These are phyloP conservation scores for Chaetomium strumarium DNA, from an alignment of 2,329 filamentous ascomycete species.

Conservation along the genomic window DNA sequence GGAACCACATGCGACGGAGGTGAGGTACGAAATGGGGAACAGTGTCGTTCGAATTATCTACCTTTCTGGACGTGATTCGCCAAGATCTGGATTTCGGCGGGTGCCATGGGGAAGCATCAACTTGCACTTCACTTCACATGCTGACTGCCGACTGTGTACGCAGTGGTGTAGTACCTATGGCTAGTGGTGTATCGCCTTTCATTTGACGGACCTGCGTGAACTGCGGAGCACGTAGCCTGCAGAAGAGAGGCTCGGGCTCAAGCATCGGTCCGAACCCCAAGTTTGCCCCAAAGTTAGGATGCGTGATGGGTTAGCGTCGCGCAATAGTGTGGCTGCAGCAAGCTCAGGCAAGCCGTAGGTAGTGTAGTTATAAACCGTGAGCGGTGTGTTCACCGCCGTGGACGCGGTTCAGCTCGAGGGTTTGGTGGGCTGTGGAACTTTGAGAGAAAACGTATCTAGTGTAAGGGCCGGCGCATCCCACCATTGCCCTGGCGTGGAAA, in stretches of 20 bases:
- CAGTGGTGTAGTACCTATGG: neutral
- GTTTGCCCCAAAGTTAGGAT: neutral
- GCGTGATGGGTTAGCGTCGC: neutral
- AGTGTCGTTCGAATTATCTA: neutral
- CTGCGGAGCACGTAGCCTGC: neutral
- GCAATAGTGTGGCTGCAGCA: neutral
- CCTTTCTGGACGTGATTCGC: neutral
- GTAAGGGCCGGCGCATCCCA: too few species aligned
- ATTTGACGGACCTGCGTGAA: conserved; percentile 3
- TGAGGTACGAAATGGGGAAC: conserved; percentile 11
- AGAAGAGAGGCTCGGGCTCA: neutral
- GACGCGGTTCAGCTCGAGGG: too few species aligned
- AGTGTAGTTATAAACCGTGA: neutral
- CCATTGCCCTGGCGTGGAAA: too few species aligned
- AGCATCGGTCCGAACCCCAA: conserved; percentile 18
- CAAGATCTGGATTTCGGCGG: neutral
- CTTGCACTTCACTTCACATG: too few species aligned
- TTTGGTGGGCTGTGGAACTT: too few species aligned
- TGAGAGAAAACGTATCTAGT: too few species aligned
- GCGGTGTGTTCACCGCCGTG: too few species aligned
- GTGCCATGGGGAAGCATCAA: too few species aligned
- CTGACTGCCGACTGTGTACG: neutral
- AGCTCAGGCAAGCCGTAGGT: neutral
- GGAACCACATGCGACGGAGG: conserved; percentile 7
- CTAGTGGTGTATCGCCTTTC: neutral